Percentiles rank a stretch among this genome's conserved stretches.
These are phyloP conservation scores for Pichia californica DNA, from an alignment of 805 yeast species.

Conservation along the genomic window DNA sequence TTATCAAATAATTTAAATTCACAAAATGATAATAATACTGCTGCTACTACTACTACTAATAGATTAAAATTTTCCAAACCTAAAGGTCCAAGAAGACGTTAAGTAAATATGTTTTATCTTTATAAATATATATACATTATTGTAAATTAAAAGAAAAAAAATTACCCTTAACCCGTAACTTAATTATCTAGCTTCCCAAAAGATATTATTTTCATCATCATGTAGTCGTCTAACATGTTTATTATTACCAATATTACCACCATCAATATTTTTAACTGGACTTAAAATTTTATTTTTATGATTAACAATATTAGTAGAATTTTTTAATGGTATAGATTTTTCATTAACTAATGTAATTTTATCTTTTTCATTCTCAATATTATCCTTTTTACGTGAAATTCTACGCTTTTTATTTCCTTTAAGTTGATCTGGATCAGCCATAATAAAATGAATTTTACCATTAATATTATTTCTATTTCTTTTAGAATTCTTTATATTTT, in stretches of 20 bases:
- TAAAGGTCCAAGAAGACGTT: conserved; percentile 61
- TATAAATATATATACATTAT: background rate
- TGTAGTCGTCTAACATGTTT: no score
- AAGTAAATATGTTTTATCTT: background rate
- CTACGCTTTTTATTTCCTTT: conserved; percentile 8
- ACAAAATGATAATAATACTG: background rate
- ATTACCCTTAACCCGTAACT: no score
- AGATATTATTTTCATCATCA: conserved; percentile 1
- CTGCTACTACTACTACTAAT: background rate
- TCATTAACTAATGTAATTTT: background rate
- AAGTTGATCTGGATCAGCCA: conserved; percentile 13
- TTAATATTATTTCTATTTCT: background rate
- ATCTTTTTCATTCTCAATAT: background rate
- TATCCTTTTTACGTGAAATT: background rate
- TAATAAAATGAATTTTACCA: conserved; percentile 12
- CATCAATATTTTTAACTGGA: conserved; percentile 1
- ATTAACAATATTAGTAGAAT: conserved; percentile 11
- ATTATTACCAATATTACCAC: background rate
- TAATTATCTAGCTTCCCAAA: background rate
- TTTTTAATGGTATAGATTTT: conserved; percentile 3
- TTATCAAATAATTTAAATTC: background rate
- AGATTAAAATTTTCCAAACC: conserved; percentile 50
- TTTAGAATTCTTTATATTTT: background rate
- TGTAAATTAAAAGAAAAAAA: background rate
- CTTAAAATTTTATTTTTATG: conserved; percentile 5